These are phyloP conservation scores for Nitzschia sp. DNA, from an alignment of 108 stramenopile species.

Conservation along the genomic window DNA sequence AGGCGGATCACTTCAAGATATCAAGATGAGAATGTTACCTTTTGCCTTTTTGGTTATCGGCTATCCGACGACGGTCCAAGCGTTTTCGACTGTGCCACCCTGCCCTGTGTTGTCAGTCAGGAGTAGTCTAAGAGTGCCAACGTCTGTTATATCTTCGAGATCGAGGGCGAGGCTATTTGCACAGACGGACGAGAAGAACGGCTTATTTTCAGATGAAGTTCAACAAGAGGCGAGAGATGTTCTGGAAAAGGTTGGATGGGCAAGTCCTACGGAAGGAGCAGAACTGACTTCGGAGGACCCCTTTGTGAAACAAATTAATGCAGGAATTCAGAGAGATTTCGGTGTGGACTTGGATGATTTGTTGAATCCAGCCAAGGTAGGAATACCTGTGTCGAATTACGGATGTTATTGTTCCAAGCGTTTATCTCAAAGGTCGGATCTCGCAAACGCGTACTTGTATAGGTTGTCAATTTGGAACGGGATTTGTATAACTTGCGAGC, in stretches of 20 bases:
- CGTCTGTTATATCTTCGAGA: neutral
- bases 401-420: neutral
- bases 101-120: neutral
- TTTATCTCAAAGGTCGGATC: neutral
- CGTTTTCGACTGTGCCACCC: neutral
- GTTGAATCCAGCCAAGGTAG: constrained; percentile 88
- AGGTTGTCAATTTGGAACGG: constrained; percentile 88
- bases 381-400: neutral
- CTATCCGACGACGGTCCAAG: neutral
- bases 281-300: constrained; percentile 80
- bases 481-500: constrained; percentile 76
- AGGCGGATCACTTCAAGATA: too few relatives aligned
- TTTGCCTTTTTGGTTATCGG: neutral
- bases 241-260: constrained; percentile 71
- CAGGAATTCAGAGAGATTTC: constrained; percentile 62
- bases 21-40: neutral
- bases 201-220: constrained; percentile 38
- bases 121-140: neutral
- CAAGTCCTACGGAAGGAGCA: constrained; percentile 28
- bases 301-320: constrained; percentile 75
- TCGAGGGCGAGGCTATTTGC: neutral
- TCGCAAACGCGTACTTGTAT: neutral
- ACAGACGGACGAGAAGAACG: constrained; percentile 10
- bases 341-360: constrained; percentile 81
- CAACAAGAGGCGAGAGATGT: constrained; percentile 68